These are phyloP conservation scores for Lumnitzera racemosa DNA, from an alignment of 345 rosid genomes.

Conservation along the genomic window DNA sequence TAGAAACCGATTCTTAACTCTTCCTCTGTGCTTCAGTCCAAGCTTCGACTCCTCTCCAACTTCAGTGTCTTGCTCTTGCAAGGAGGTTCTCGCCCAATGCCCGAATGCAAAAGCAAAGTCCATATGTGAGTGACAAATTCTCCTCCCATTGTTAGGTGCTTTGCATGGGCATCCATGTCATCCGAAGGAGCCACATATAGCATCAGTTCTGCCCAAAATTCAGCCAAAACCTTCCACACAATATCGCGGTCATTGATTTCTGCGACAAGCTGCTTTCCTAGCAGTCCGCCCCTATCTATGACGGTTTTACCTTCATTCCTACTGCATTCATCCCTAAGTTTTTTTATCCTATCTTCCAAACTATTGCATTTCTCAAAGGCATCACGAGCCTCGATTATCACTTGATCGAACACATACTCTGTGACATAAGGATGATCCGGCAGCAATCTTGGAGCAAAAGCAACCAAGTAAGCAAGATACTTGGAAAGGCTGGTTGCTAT, in stretches of 20 bases:
- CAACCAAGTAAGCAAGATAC: neutral
- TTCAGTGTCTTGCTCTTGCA: neutral
- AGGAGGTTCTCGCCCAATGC: neutral
- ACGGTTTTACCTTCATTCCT: neutral
- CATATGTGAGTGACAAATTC: conserved; percentile 4
- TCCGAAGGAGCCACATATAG: conserved; percentile 2
- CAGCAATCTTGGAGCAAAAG: neutral
- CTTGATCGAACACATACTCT: neutral
- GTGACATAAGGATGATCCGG: neutral
- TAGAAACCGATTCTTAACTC: neutral
- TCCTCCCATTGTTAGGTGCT: neutral
- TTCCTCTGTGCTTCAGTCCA: neutral
- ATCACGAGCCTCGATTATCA: neutral
- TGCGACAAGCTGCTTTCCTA: neutral
- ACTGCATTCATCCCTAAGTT: too few species aligned
- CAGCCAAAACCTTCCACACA: neutral
- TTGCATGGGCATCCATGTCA: neutral
- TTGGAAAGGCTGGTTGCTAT: neutral
- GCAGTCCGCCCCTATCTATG: neutral
- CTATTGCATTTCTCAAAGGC: too few species aligned
- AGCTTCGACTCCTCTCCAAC: too few species aligned
- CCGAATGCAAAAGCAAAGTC: conserved; percentile 1
- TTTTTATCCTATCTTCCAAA: too few species aligned
- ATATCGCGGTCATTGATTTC: neutral
- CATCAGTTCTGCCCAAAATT: conserved; percentile 4